Evolutionary conservation across 2,329 filamentous ascomycete species (phyloP).

Genomic region (Bertia moriformis): DNA sequence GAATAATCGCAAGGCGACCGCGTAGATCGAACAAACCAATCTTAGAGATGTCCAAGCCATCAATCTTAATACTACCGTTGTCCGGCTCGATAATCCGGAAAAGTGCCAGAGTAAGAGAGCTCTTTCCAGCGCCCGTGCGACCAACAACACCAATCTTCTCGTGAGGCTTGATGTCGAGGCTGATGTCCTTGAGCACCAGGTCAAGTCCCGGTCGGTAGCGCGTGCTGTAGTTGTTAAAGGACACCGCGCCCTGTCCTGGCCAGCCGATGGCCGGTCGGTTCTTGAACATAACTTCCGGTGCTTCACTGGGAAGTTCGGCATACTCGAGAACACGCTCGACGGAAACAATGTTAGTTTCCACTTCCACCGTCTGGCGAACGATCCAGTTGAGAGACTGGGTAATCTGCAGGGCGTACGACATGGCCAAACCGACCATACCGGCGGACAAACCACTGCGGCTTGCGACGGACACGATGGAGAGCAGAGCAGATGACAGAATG

Average conservation of each 20-base stretch:
- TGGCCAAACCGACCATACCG: constrained; percentile 4
- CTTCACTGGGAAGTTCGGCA: constrained; percentile 77
- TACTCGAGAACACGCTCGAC: constrained; percentile 97
- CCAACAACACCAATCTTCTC: constrained; percentile 98
- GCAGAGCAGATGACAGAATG: constrained; percentile 33
- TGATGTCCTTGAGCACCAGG: constrained; percentile 84
- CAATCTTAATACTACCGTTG: constrained; percentile 50
- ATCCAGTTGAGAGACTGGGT: constrained; percentile 2
- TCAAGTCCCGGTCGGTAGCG: constrained; percentile 82
- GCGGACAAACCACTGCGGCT: constrained; percentile 10
- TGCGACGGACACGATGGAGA: background rate
- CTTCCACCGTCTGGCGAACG: constrained; percentile 43
- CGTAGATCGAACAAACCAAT: constrained; percentile 2
- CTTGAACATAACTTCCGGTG: constrained; percentile 81
- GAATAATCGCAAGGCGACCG: constrained; percentile 3
- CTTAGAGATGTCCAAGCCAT: background rate
- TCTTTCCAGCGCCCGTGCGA: constrained; percentile 90
- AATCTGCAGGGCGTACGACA: constrained; percentile 4
- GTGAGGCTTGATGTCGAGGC: constrained; percentile 79
- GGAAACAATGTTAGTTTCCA: constrained; percentile 99
- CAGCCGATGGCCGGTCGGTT: constrained; percentile 77
- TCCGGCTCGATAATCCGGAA: constrained; percentile 91
- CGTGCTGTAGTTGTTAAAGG: constrained; percentile 88
- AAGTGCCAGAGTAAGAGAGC: constrained; percentile 76
- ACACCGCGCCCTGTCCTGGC: constrained; percentile 76